Evolutionary conservation across 768 basidiomycete species (phyloP).

Genomic region (Russula dissimulans): DNA sequence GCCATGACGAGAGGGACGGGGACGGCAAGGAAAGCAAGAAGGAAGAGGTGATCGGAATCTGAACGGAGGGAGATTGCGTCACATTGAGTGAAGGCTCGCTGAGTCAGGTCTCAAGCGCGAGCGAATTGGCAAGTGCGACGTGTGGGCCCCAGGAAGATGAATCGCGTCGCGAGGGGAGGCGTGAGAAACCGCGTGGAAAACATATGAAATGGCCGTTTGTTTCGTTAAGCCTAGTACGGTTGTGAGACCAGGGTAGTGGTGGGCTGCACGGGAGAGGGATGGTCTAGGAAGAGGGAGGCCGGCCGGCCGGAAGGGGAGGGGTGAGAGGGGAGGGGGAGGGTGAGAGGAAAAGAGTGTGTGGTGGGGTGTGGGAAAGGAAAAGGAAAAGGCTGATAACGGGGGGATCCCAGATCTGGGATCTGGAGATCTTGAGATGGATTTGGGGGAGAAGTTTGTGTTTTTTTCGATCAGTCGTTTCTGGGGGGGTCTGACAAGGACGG

Average conservation of each 20-base stretch:
- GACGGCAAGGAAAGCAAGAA: conserved; percentile 12
- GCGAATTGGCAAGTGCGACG: conserved; percentile 12
- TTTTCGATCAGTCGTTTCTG: conserved; percentile 20
- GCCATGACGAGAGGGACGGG: neutral
- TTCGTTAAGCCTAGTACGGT: neutral
- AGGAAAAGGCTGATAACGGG: conserved; percentile 20
- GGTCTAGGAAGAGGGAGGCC: neutral
- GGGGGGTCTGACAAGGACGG: conserved; percentile 26
- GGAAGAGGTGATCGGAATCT: conserved; percentile 18
- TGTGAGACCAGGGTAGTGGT: neutral
- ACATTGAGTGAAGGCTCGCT: conserved; percentile 8
- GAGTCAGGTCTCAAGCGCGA: conserved; percentile 7
- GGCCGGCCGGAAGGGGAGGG: neutral
- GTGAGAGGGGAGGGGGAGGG: neutral
- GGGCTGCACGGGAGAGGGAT: neutral
- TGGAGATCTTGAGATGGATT: conserved; percentile 20
- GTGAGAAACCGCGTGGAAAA: conserved; percentile 11
- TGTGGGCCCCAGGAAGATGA: conserved; percentile 8
- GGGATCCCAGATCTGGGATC: conserved; percentile 13
- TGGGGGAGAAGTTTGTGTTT: conserved; percentile 18
- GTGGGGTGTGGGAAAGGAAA: conserved; percentile 3
- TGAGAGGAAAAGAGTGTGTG: neutral
- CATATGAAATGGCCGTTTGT: neutral
- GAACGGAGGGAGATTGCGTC: conserved; percentile 14
- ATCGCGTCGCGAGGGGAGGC: conserved; percentile 14